phyloP scores from a whole-genome alignment of 1,284 basidiomycete species.

The Ganoderma multipileum region DNA sequence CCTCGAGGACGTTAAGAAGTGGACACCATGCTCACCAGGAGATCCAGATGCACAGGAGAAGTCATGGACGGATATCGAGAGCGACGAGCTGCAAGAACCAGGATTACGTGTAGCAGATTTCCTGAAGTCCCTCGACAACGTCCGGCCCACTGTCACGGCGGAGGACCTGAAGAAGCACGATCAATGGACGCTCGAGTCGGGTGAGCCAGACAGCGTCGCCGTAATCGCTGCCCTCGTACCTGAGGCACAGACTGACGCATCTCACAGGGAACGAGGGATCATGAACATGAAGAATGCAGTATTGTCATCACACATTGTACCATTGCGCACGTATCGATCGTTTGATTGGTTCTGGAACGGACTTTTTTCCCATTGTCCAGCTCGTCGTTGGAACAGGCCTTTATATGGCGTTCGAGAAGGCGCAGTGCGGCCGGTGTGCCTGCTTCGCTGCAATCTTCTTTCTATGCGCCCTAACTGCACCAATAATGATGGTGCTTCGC shows the following conservation, averaged over 20 bases:
- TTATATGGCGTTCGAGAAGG: conserved; percentile 2
- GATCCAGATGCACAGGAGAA: conserved; percentile 89
- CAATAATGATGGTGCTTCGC: conserved; percentile 1
- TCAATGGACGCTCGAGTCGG: conserved; percentile 91
- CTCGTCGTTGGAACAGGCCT: neutral
- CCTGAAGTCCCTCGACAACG: conserved; percentile 81
- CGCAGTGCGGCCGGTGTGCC: conserved; percentile 12
- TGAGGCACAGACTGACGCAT: conserved; percentile 14
- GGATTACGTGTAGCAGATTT: conserved; percentile 85
- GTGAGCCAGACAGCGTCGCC: conserved; percentile 39
- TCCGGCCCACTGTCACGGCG: conserved; percentile 89
- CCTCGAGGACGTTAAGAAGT: conserved; percentile 55
- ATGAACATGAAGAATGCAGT: conserved; percentile 7
- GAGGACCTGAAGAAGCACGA: conserved; percentile 92
- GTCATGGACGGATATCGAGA: conserved; percentile 90
- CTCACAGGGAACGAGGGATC: conserved; percentile 11
- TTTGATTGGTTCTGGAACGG: conserved; percentile 9
- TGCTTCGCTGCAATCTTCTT: conserved; percentile 9
- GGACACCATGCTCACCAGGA: conserved; percentile 96
- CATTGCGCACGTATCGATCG: conserved; percentile 13
- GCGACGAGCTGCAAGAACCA: conserved; percentile 92
- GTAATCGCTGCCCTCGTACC: conserved; percentile 1
- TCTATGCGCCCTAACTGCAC: conserved; percentile 11
- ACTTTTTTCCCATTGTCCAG: conserved; percentile 1
- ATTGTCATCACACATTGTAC: conserved; percentile 10